These are phyloP conservation scores for Fonsecaea multimorphosa DNA, from an alignment of 2,329 filamentous ascomycete species.

Conservation along the genomic window DNA sequence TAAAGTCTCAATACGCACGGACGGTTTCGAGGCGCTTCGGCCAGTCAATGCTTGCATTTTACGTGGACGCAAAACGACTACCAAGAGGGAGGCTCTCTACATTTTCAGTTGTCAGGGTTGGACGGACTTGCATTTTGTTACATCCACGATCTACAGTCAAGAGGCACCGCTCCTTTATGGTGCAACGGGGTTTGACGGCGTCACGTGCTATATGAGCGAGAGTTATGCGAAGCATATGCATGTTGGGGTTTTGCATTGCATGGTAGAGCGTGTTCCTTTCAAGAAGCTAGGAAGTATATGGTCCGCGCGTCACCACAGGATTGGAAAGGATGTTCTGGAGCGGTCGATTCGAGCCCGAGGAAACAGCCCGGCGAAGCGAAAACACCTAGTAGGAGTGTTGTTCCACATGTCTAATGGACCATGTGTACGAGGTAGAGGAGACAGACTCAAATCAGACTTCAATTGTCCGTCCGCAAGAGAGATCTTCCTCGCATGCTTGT, in stretches of 20 bases:
- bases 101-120: constrained; percentile 3
- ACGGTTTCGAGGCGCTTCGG: constrained; percentile 21
- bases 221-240: constrained; percentile 2
- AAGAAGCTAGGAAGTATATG: neutral
- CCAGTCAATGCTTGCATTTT: constrained; percentile 17
- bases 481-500: neutral
- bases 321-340: constrained; percentile 3
- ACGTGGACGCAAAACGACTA: neutral
- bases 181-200: neutral
- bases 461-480: neutral
- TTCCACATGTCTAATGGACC: neutral
- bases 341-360: neutral
- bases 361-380: neutral
- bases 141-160: neutral
- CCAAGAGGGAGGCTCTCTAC: neutral
- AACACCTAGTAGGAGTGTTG: neutral
- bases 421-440: neutral
- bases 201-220: neutral
- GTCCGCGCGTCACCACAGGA: neutral
- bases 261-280: neutral
- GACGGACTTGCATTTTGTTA: neutral
- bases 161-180: neutral
- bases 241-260: constrained; percentile 1
- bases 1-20: constrained; percentile 19
- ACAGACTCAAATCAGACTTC: neutral